A percentile compares a stretch with the other conserved stretches of the same genome.
Evolutionary conservation across 2,329 filamentous ascomycete genomes (phyloP).

Genomic region (Myrmaecium sp.): DNA sequence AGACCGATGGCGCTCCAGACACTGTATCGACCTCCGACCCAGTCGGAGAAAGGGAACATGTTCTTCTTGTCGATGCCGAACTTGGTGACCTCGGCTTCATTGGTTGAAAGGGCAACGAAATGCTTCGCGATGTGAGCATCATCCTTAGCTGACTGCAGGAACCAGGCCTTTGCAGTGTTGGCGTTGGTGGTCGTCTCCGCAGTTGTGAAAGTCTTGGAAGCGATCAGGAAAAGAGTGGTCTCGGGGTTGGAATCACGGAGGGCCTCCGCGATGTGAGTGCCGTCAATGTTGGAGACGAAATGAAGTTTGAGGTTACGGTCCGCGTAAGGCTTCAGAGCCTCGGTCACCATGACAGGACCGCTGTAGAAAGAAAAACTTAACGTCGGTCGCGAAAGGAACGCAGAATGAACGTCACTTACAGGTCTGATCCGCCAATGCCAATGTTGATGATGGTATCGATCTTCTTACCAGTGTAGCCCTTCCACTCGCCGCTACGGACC

Average conservation of each 20-base stretch:
- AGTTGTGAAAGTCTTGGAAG: constrained; percentile 98
- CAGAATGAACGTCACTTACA: constrained; percentile 42
- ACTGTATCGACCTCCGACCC: constrained; percentile 95
- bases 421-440: constrained; percentile 93
- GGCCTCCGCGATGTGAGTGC: constrained; percentile 92
- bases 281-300: constrained; percentile 99
- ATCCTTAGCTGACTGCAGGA: constrained; percentile 72
- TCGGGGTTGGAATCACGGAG: constrained; percentile 79
- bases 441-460: constrained; percentile 94
- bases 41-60: constrained; percentile 99
- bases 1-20: constrained; percentile 98
- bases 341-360: constrained; percentile 96
- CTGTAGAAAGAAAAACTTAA: constrained; percentile 27
- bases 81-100: constrained; percentile 87
- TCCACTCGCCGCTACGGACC: constrained; percentile 89
- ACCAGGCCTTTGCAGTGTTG: constrained; percentile 94
- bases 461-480: constrained; percentile 93
- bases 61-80: constrained; percentile 98
- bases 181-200: constrained; percentile 95
- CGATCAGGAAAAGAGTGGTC: constrained; percentile 96
- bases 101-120: constrained; percentile 95
- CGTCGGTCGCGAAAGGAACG: not conserved
- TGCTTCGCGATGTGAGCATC: constrained; percentile 73
- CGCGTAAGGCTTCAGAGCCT: constrained; percentile 90
- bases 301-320: constrained; percentile 74